These are phyloP conservation scores for Aegilops tauschii DNA, from an alignment of 176 grass and related monocot genomes.

Conservation along the genomic window DNA sequence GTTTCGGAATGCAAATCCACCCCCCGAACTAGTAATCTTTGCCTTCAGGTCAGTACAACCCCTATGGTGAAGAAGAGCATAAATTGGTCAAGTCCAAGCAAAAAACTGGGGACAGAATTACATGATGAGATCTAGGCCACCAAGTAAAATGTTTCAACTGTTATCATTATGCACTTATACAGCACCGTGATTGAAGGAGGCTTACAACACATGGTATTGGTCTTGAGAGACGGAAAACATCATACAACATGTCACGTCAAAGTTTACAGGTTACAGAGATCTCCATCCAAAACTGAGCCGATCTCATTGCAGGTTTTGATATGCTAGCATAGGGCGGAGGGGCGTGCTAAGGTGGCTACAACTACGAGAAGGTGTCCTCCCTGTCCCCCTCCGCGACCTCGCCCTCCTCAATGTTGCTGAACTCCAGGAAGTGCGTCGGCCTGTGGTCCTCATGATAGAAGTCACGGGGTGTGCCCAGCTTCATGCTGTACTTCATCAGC, in stretches of 20 bases:
- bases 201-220: constrained; percentile 34
- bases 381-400: constrained; percentile 73
- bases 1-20: background rate
- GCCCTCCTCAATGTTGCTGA: constrained; percentile 88
- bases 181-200: background rate
- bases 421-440: constrained; percentile 89
- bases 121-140: no score
- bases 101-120: no score
- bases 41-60: no score
- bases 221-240: background rate
- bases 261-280: constrained; percentile 5
- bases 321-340: background rate
- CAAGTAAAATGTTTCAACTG: background rate
- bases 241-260: background rate
- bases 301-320: background rate
- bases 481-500: constrained; percentile 76
- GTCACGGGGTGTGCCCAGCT: constrained; percentile 78
- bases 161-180: constrained; percentile 16
- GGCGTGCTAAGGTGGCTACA: background rate
- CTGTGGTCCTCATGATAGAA: constrained; percentile 95
- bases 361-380: constrained; percentile 81
- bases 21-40: background rate
- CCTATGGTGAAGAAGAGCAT: no score
- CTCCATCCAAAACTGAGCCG: background rate
- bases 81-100: no score